Evolutionary conservation across 768 basidiomycete species (phyloP), one percentile per base, ranked within the genome.

Genomic region (Ephemerocybe angulata): DNA sequence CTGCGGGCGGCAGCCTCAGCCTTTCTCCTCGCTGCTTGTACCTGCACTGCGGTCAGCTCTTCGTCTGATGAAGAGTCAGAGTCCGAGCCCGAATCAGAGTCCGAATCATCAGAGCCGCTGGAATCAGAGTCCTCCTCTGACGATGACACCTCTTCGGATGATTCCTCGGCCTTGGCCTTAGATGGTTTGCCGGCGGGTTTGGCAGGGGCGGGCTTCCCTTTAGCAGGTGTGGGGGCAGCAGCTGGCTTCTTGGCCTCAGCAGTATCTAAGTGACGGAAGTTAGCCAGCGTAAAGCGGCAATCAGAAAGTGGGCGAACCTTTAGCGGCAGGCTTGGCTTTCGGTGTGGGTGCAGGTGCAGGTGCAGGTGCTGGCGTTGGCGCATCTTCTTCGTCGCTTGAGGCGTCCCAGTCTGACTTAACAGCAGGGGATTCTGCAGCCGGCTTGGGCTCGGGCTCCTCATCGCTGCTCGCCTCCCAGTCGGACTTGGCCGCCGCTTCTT

Each of bases 1-100:
- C 82, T 81, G 41, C 93, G 83, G 19, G 82, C 88, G 31, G 87
- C 87, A n/a, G 93, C 93, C 59, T 90, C 88, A 0, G 85, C 87
- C 72, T 94, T 96, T 59, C 76, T 78, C 68, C 88, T 81, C 19
- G 83, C 82, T 10, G 81, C 82, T 63, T 85, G 69, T 57, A 79
- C 82, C 70, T 94, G 87, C 3, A 84, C 71, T 25, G 70, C 76
- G 2, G 88, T 87, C 66, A 90, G 72, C 42, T 84, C 87, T 52
- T 86, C 86, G 11, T 86, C 85, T 12, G 79, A 80, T 8, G 76
- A 71, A 28, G 44, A 47, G 41, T 81, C 81, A 19, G 72, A 71
- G 30, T 78, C 77, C 37, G 81, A 81, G 55, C 74, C 76, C 10
- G 75, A 75, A 12, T 82, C 82, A 0, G 59, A 58, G 35, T 41